Evolutionary conservation across 345 rosid species (phyloP), one percentile per base, ranked within the genome.

Genomic region (Pugionium dolabratum): DNA sequence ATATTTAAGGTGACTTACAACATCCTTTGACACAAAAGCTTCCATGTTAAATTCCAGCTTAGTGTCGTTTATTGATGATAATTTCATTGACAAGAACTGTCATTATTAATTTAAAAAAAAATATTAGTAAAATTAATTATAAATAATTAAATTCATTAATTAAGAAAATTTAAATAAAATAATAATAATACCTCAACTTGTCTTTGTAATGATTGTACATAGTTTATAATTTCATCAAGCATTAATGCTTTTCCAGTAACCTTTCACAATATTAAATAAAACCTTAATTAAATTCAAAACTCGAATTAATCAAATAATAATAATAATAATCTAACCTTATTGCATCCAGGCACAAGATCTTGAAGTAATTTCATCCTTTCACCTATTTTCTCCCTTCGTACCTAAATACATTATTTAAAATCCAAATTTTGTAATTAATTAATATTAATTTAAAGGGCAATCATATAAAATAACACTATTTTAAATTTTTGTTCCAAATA

Each of bases 291-390:
- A 50, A 39, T 18, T 18, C 18, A 18, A 18, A 18, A 18, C 18
- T 18, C 18, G 18, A 18, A 18, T 18, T 18, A 26, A 42, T n/a
- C 18, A 18, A 18, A 18, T 18, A 18, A 18, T 56, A 52, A 7
- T 8, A 8, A 56, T 4, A n/a, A 1, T 6, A 10, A 11, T 2
- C 61, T 18, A 18, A 92, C 96, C 88, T 94, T 94, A 67, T 86
- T 88, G 95, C 99, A 94, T 4, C 97, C 95, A 4, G 99, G 99
- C 3, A 94, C 99, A 51, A 94, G 93, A 80, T 94, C 90, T 79
- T 94, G 97, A 44, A 94, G 96, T 63, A 94, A 81, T 70, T 86
- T 94, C 99, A 94, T 94, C 42, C 99, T 66, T 72, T 94, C 99
- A 30, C 99, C 83, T 54, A 94, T 90, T 70, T 94, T 94, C 81